These are phyloP conservation scores for Claviceps sp. DNA, from an alignment of 2,329 filamentous ascomycete species.

Conservation along the genomic window DNA sequence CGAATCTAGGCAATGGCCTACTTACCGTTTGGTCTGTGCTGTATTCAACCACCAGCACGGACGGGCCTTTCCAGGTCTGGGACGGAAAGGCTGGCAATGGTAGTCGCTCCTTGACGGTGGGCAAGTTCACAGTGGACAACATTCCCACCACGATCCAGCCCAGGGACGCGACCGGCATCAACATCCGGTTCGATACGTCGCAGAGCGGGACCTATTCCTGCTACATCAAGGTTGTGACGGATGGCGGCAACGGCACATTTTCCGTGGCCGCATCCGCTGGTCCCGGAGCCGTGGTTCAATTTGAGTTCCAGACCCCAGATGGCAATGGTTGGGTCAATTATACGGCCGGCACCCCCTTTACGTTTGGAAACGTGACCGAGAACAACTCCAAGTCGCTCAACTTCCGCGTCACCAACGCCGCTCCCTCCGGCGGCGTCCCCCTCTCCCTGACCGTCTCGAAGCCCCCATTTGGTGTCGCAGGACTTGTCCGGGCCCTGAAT, in stretches of 20 bases:
- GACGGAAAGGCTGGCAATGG: slow-evolving; percentile 14
- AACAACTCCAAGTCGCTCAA: slow-evolving; percentile 33
- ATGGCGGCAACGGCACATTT: slow-evolving; percentile 35
- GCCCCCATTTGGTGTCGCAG: slow-evolving; percentile 41
- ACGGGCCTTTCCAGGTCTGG: slow-evolving; percentile 30
- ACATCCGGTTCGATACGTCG: slow-evolving; percentile 33
- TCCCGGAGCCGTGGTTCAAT: slow-evolving; percentile 31
- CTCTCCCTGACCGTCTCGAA: slow-evolving; percentile 47
- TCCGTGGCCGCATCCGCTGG: slow-evolving; percentile 36
- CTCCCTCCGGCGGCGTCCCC: slow-evolving; percentile 27
- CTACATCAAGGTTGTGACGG: slow-evolving; percentile 33
- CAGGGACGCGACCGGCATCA: slow-evolving; percentile 25
- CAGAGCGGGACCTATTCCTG: slow-evolving; percentile 33
- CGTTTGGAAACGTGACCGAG: slow-evolving; percentile 41
- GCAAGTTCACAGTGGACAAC: slow-evolving; percentile 33
- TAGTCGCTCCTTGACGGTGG: slow-evolving; percentile 22
- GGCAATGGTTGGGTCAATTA: slow-evolving; percentile 37
- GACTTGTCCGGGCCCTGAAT: slow-evolving; percentile 40
- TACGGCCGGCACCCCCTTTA: slow-evolving; percentile 28
- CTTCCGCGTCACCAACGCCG: slow-evolving; percentile 40
- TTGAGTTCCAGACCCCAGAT: slow-evolving; percentile 42
- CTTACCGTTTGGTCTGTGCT: slow-evolving; percentile 31
- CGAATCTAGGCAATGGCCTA: slow-evolving; percentile 33
- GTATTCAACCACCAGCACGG: slow-evolving; percentile 29
- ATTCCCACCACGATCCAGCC: slow-evolving; percentile 31